These are phyloP conservation scores for Cryptosporidium muris DNA, from an alignment of 169 alveolate species.

Conservation along the genomic window DNA sequence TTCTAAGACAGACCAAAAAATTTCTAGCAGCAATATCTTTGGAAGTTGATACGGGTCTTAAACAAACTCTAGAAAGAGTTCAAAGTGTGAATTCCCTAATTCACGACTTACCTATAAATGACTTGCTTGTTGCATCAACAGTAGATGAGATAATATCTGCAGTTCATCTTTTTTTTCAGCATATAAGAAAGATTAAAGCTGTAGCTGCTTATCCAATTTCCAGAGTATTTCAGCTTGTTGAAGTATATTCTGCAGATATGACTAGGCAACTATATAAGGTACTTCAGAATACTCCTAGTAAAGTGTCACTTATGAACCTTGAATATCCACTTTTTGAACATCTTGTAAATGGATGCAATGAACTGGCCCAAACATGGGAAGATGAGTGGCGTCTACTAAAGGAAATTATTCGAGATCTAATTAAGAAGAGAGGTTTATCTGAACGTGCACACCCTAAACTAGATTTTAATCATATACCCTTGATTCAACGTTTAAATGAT, in stretches of 20 bases:
- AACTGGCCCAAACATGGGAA: slow-evolving; percentile 91
- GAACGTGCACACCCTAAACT: slow-evolving; percentile 86
- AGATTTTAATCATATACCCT: slow-evolving; percentile 85
- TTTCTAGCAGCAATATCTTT: slow-evolving; percentile 91
- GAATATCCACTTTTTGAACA: slow-evolving; percentile 86
- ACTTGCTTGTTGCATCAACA: slow-evolving; percentile 89
- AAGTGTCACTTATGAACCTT: slow-evolving; percentile 81
- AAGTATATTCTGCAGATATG: slow-evolving; percentile 92
- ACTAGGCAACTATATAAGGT: slow-evolving; percentile 81
- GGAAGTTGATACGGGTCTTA: slow-evolving; percentile 93
- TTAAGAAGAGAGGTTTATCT: slow-evolving; percentile 85
- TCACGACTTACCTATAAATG: slow-evolving; percentile 95
- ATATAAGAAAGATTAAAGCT: slow-evolving; percentile 88
- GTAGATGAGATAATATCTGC: slow-evolving; percentile 88
- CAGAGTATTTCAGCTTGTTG: slow-evolving; percentile 90
- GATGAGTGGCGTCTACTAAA: slow-evolving; percentile 89
- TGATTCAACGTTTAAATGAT: slow-evolving; percentile 88
- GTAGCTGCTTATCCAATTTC: slow-evolving; percentile 87
- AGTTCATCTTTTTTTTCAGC: slow-evolving; percentile 88
- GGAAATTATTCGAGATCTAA: slow-evolving; percentile 84
- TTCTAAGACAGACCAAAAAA: slow-evolving; percentile 88
- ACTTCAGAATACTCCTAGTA: slow-evolving; percentile 76
- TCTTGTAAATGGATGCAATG: slow-evolving; percentile 83
- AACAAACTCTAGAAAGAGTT: slow-evolving; percentile 88
- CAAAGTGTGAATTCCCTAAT: slow-evolving; percentile 87